Evolutionary conservation across 257 asterid species (phyloP).

Genomic region (Solanum rostratum): DNA sequence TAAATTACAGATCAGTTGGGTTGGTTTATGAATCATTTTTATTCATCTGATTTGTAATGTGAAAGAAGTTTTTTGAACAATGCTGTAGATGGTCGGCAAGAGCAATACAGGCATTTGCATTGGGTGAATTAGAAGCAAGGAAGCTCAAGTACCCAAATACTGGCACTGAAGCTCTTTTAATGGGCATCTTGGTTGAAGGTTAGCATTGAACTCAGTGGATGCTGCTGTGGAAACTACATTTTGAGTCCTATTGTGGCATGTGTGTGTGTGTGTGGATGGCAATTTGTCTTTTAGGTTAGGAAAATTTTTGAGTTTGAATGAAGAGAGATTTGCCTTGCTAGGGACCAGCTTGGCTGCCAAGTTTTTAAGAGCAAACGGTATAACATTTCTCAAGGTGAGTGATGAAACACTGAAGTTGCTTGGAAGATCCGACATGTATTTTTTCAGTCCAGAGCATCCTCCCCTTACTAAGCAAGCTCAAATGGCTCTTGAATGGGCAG

Average conservation of each 20-base stretch:
- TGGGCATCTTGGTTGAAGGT: slow-evolving; percentile 98
- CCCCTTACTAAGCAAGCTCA: slow-evolving; percentile 87
- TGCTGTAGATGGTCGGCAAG: slow-evolving; percentile 77
- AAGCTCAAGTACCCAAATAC: slow-evolving; percentile 76
- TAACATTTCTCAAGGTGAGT: slow-evolving; percentile 60
- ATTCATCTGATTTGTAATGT: not conserved
- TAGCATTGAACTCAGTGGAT: not conserved
- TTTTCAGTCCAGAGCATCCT: slow-evolving; percentile 75
- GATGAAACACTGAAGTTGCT: slow-evolving; percentile 53
- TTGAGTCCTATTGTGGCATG: not conserved
- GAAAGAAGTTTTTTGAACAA: not conserved
- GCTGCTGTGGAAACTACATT: not conserved
- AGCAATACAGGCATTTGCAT: slow-evolving; percentile 69
- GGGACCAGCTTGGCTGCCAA: slow-evolving; percentile 91
- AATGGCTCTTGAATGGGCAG: slow-evolving; percentile 85
- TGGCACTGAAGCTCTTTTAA: slow-evolving; percentile 88
- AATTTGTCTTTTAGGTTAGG: not conserved
- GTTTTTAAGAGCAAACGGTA: slow-evolving; percentile 66
- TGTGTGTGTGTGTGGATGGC: not conserved
- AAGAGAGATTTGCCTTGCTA: slow-evolving; percentile 16
- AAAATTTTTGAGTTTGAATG: not conserved
- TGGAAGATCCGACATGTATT: slow-evolving; percentile 62
- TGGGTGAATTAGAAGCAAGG: slow-evolving; percentile 86
- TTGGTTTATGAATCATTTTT: not conserved
- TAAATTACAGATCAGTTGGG: not conserved